Evolutionary conservation across 768 basidiomycete species (phyloP).

Genomic region (Tulasnella sp.): DNA sequence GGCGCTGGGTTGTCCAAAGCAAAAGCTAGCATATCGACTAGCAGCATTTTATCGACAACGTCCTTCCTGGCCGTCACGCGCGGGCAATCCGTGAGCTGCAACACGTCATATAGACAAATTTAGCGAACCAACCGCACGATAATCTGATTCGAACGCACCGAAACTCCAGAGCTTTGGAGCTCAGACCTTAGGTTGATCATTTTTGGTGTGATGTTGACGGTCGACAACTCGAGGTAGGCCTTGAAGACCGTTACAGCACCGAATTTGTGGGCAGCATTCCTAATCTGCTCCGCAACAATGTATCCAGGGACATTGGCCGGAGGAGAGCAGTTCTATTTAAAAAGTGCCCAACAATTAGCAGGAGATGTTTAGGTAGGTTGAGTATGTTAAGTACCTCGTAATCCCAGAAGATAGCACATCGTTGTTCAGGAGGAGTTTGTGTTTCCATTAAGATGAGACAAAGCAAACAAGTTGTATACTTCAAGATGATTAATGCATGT

Average conservation of each 20-base stretch:
- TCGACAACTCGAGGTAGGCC: conserved; percentile 40
- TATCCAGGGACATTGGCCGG: conserved; percentile 24
- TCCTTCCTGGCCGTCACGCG: conserved; percentile 24
- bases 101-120: conserved; percentile 25
- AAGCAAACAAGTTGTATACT: too few relatives aligned
- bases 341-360: conserved; percentile 20
- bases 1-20: conserved; percentile 49
- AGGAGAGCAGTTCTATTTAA: conserved; percentile 16
- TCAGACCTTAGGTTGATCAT: conserved; percentile 33
- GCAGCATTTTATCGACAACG: conserved; percentile 42
- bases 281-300: conserved; percentile 9
- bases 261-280: conserved; percentile 10
- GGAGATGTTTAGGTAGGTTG: too few relatives aligned
- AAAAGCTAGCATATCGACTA: conserved; percentile 57
- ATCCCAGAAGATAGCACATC: too few relatives aligned
- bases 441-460: too few relatives aligned
- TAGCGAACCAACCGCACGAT: not conserved
- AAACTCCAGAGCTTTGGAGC: conserved; percentile 41
- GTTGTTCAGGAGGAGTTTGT: too few relatives aligned
- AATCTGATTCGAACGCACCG: conserved; percentile 25
- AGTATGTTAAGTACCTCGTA: too few relatives aligned
- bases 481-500: too few relatives aligned
- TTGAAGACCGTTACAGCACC: conserved; percentile 32
- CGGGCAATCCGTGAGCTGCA: conserved; percentile 21
- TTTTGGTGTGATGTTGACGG: conserved; percentile 32